Percentiles rank a stretch among this genome's conserved stretches.
Conservation (phyloP, 441 rosid genomes). For the Bruguiera hainesii region DNA sequence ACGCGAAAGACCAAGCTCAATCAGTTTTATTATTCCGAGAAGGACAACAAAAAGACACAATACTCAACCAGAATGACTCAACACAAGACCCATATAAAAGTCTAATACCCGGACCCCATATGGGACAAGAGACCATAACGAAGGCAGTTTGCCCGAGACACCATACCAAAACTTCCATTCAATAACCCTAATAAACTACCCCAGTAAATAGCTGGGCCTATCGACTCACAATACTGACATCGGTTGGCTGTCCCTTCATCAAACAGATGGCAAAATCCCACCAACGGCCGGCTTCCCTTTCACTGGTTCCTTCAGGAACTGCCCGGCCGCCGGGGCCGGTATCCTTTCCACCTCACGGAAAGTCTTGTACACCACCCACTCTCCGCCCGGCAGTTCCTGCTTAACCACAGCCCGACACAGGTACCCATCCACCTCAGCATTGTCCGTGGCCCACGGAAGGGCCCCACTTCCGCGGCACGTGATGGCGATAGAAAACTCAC, state of each 20-base stretch:
- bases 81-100: neutral
- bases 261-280: neutral
- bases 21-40: neutral
- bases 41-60: neutral
- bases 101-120: neutral
- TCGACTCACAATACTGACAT: neutral
- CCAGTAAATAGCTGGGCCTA: neutral
- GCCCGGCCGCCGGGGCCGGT: no score
- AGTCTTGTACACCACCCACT: slow-evolving; percentile 23
- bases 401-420: slow-evolving; percentile 14
- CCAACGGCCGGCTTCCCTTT: slow-evolving; percentile 15
- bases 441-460: slow-evolving; percentile 26
- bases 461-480: slow-evolving; percentile 22
- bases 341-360: slow-evolving; percentile 7
- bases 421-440: slow-evolving; percentile 36
- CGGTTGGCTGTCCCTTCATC: neutral
- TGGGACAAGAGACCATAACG: neutral
- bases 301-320: neutral
- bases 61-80: neutral
- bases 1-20: neutral
- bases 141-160: neutral
- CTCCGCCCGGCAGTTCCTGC: slow-evolving; percentile 34
- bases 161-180: neutral
- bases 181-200: neutral
- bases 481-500: slow-evolving; percentile 35